phyloP scores from a whole-genome alignment of 1,284 basidiomycete species.

The Boletus mariae region DNA sequence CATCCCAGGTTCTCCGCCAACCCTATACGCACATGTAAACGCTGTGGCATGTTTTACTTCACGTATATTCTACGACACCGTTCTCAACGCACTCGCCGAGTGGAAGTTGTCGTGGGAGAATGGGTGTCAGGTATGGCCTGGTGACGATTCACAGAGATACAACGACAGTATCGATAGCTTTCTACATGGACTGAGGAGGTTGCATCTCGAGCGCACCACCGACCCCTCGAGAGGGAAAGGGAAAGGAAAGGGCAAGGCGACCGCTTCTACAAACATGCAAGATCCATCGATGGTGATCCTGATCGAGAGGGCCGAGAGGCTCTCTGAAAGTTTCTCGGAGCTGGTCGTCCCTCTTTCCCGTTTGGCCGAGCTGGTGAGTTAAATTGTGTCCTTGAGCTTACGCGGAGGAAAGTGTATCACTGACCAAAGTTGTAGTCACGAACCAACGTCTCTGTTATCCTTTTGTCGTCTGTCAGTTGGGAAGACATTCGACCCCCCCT shows the following conservation, averaged over 20 bases:
- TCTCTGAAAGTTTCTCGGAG: constrained; percentile 61
- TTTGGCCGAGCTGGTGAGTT: constrained; percentile 70
- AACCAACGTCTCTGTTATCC: constrained; percentile 52
- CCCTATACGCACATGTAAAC: constrained; percentile 50
- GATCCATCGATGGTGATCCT: constrained; percentile 53
- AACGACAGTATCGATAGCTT: constrained; percentile 70
- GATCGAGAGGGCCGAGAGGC: constrained; percentile 66
- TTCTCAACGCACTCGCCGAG: constrained; percentile 55
- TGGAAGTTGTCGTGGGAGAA: constrained; percentile 57
- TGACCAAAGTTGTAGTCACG: constrained; percentile 35
- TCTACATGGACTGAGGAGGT: constrained; percentile 48
- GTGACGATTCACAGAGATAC: constrained; percentile 36
- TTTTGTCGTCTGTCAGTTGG: constrained; percentile 71
- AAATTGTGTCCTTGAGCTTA: background rate
- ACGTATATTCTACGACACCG: constrained; percentile 65
- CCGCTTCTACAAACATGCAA: constrained; percentile 18
- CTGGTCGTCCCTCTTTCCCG: constrained; percentile 69
- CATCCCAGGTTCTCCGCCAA: constrained; percentile 18
- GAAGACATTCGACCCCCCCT: constrained; percentile 67
- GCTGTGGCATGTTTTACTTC: constrained; percentile 64
- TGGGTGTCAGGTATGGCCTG: constrained; percentile 57
- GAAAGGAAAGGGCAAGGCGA: constrained; percentile 40
- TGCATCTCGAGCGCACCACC: constrained; percentile 32
- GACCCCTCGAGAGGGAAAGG: constrained; percentile 23
- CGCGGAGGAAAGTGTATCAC: background rate